Evolutionary conservation across 169 alveolate genomes (phyloP).

Genomic region (Eimeria brunetti): DNA sequence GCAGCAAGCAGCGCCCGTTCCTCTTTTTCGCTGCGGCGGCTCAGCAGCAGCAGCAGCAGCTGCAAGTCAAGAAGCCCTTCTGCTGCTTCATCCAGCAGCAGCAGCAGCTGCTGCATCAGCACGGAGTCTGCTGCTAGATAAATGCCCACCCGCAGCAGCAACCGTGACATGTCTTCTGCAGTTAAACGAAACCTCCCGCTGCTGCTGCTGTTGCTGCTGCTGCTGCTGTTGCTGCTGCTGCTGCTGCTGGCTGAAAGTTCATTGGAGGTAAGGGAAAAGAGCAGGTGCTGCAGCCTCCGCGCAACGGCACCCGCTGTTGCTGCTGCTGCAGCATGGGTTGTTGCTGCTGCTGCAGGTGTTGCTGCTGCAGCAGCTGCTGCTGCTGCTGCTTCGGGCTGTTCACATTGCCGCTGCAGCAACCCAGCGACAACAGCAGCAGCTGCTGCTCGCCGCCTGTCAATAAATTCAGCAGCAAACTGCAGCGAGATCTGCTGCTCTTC

Average conservation of each 20-base stretch:
- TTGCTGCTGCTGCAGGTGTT: no score
- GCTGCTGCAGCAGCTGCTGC: constrained; percentile 1
- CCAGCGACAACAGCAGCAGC: constrained; percentile 24
- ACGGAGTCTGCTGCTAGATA: constrained; percentile 6
- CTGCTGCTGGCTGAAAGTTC: constrained; percentile 22
- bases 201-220: constrained; percentile 60
- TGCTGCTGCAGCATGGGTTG: not conserved
- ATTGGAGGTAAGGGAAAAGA: constrained; percentile 2
- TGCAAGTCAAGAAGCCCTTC: constrained; percentile 22
- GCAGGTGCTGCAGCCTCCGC: constrained; percentile 51
- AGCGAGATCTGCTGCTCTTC: constrained; percentile 8
- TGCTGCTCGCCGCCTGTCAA: not conserved
- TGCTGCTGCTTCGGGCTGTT: constrained; percentile 25
- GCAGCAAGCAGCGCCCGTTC: constrained; percentile 49
- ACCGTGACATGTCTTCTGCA: constrained; percentile 2
- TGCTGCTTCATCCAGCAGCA: constrained; percentile 57
- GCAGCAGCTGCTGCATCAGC: constrained; percentile 70
- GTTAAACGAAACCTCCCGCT: constrained; percentile 29
- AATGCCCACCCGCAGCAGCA: constrained; percentile 37
- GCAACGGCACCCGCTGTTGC: constrained; percentile 21
- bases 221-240: constrained; percentile 37
- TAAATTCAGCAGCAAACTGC: not conserved
- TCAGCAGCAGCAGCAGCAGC: constrained; percentile 57
- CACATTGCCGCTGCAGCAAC: constrained; percentile 41
- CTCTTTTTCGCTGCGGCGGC: constrained; percentile 51